phyloP scores from a whole-genome alignment of 768 basidiomycete genomes.

The Dioszegia crocea region DNA sequence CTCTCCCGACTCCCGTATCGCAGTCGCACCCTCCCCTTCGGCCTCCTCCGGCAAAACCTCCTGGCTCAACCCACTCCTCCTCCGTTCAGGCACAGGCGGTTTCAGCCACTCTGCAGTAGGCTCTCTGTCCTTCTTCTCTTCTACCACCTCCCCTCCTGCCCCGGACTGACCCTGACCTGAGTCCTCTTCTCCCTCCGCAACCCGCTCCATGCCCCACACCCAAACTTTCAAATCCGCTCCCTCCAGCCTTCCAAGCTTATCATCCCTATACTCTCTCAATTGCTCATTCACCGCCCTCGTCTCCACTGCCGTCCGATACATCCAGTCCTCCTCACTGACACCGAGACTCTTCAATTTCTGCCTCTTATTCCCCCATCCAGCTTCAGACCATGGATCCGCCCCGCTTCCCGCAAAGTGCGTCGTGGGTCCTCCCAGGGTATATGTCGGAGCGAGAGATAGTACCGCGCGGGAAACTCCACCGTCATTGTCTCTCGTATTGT shows the following conservation, averaged over 20 bases:
- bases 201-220: slow-evolving; percentile 19
- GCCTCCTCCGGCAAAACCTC: slow-evolving; percentile 18
- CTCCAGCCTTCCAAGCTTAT: slow-evolving; percentile 28
- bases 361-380: slow-evolving; percentile 79
- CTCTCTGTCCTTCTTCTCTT: slow-evolving; percentile 7
- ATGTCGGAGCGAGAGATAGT: slow-evolving; percentile 59
- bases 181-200: slow-evolving; percentile 7
- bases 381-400: slow-evolving; percentile 82
- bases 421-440: slow-evolving; percentile 86
- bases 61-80: slow-evolving; percentile 25
- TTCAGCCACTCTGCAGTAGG: slow-evolving; percentile 9
- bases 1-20: not conserved
- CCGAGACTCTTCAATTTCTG: slow-evolving; percentile 72
- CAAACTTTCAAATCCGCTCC: slow-evolving; percentile 26
- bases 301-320: slow-evolving; percentile 69
- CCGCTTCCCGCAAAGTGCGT: slow-evolving; percentile 83
- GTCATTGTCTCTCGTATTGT: not conserved
- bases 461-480: slow-evolving; percentile 3
- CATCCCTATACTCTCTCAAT: slow-evolving; percentile 44
- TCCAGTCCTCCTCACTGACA: slow-evolving; percentile 86
- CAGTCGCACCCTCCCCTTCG: not conserved
- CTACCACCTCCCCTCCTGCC: not conserved
- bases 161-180: not conserved
- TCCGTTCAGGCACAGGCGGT: slow-evolving; percentile 19
- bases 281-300: slow-evolving; percentile 60